Evolutionary conservation across 2,329 filamentous ascomycete species (phyloP).

Genomic region (Scedosporium dehoogii): DNA sequence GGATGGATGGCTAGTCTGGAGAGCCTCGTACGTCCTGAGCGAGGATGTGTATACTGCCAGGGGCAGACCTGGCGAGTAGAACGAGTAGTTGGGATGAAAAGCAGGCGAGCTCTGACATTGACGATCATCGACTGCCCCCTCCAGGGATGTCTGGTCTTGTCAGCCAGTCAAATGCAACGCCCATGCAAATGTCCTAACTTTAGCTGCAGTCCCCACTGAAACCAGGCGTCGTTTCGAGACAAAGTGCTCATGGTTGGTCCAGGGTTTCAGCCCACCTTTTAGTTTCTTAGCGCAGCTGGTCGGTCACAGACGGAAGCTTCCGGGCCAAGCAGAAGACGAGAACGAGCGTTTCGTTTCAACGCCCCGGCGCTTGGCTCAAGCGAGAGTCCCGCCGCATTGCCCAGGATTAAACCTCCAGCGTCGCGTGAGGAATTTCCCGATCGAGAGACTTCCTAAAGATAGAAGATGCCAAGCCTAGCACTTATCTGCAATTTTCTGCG

Average conservation of each 20-base stretch:
- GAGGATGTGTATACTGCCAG: too few relatives aligned
- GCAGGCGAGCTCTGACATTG: background rate
- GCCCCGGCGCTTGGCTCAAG: background rate
- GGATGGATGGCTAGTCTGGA: too few relatives aligned
- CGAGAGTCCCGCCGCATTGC: background rate
- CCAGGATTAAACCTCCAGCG: background rate
- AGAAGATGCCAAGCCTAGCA: background rate
- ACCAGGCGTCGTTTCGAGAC: conserved; percentile 4
- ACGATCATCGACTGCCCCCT: too few relatives aligned
- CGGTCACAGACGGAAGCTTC: background rate
- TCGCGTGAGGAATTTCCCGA: background rate
- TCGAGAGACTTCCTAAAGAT: background rate
- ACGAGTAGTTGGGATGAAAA: background rate
- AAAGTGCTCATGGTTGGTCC: background rate
- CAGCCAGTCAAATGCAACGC: background rate
- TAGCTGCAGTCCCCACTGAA: background rate
- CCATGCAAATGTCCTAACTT: background rate
- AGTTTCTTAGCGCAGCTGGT: background rate
- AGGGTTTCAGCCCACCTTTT: background rate
- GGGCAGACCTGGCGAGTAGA: too few relatives aligned
- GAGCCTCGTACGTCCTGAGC: too few relatives aligned
- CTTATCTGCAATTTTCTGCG: background rate
- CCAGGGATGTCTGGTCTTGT: background rate
- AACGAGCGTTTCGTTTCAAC: background rate
- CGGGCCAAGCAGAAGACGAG: background rate